Conservation (phyloP, 768 basidiomycete genomes). For the Pleurotus citrinopileatus region DNA sequence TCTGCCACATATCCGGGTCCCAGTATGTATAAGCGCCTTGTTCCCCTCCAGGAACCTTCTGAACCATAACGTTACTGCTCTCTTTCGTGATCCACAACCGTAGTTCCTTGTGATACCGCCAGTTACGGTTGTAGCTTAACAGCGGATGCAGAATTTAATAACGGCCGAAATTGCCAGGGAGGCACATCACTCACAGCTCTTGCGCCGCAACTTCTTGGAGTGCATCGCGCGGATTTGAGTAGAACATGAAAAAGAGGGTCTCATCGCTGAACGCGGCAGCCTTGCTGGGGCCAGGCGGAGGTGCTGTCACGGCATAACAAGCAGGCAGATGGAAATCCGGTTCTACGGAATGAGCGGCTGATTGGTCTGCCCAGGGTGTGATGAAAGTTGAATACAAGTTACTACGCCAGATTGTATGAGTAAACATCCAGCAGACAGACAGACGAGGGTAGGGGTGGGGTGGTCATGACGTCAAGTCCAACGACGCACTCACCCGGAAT, state of each 20-base stretch:
- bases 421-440: constrained; percentile 15
- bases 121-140: constrained; percentile 85
- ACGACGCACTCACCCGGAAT: constrained; percentile 64
- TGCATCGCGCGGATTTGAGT: constrained; percentile 87
- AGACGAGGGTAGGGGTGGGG: no score
- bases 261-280: constrained; percentile 89
- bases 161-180: constrained; percentile 2
- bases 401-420: constrained; percentile 33
- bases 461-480: no score
- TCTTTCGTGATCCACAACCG: constrained; percentile 87
- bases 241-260: constrained; percentile 98
- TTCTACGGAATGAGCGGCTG: constrained; percentile 81
- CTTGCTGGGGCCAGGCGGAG: constrained; percentile 78
- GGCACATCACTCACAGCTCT: constrained; percentile 71
- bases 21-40: constrained; percentile 89
- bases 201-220: constrained; percentile 93
- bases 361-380: constrained; percentile 94
- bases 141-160: neutral
- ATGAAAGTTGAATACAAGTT: constrained; percentile 91
- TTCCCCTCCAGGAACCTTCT: constrained; percentile 79
- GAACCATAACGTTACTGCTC: constrained; percentile 69
- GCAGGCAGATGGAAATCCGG: constrained; percentile 89
- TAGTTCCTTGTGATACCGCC: constrained; percentile 94
- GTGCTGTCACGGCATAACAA: constrained; percentile 91
- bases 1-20: constrained; percentile 78